Evolutionary conservation across 768 basidiomycete species (phyloP), one percentile per base, ranked within the genome.

Genomic region (Suillus brevipes): DNA sequence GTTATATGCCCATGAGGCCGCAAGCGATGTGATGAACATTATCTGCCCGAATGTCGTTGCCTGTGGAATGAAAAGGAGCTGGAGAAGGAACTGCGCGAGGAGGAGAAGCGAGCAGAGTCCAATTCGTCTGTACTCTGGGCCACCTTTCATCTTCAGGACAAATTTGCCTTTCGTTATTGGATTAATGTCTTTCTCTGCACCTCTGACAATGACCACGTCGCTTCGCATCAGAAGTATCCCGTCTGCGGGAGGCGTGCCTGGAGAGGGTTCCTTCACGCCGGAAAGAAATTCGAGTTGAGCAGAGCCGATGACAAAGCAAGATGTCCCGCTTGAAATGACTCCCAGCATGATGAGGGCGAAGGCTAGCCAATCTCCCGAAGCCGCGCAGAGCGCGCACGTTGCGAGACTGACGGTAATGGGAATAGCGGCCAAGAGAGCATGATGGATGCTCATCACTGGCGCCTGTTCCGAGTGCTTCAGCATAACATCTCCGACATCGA

Each of bases 21-120:
- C 73, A 6, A 79, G 71, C 0, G 78, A 68, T 1, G 61, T 47
- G 37, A 79, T 63, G 63, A 79, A 79, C 74, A 79, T 65, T 59
- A 77, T 66, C 61, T 79, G 78, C 12, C 79, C 78, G 13, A 79
- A 78, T 42, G 78, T 69, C 6, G 63, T 45, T n/a, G 68, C 74
- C 60, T 78, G 78, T 4, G 78, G 78, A 9, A 78, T 77, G 45
- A 79, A 71, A 57, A 79, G 69, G 5, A 78, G 68, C 64, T 79
- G 78, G 23, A 71, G 61, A 20, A 79, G 23, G 68, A 78, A 78
- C 36, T 79, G 78, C 37, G 68, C 16, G 37, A 74, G 68, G 47
- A 78, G 76, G 7, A 78, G 71, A 20, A 78, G 52, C 13, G 78
- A 76, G 36, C 69, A 74, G 34, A 68, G 25, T 38, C 78, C 76